phyloP scores from a whole-genome alignment of 164 flowering plant genomes.

The Vitis vinifera region DNA sequence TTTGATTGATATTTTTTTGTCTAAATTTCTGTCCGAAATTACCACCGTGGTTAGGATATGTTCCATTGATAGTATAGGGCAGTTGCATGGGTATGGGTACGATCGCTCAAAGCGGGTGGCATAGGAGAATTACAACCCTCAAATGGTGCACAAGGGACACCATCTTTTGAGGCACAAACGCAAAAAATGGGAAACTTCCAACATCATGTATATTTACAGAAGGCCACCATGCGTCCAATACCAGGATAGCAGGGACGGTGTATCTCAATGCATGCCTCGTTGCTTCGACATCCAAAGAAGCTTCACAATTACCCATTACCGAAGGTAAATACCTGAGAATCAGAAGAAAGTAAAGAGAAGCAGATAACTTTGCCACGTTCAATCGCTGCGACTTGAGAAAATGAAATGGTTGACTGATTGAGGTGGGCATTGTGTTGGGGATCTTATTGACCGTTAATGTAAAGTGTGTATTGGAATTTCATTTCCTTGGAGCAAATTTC shows the following conservation, averaged over 20 bases:
- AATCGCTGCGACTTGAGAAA: too few relatives aligned
- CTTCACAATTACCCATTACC: too few relatives aligned
- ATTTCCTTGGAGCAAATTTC: not conserved
- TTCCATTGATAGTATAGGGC: too few relatives aligned
- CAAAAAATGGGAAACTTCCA: constrained; percentile 3
- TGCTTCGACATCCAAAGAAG: constrained; percentile 7
- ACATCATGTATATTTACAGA: constrained; percentile 1
- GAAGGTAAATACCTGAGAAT: not conserved
- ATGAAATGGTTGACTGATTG: too few relatives aligned
- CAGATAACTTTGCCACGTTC: too few relatives aligned
- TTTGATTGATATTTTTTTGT: too few relatives aligned
- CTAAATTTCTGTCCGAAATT: too few relatives aligned
- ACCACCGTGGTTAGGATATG: too few relatives aligned
- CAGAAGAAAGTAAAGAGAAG: not conserved
- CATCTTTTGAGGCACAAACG: constrained; percentile 1
- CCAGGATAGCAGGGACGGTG: constrained; percentile 12
- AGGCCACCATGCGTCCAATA: not conserved
- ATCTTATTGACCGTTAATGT: too few relatives aligned
- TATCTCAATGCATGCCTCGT: not conserved
- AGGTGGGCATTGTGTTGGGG: too few relatives aligned
- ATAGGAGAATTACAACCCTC: not conserved
- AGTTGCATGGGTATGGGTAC: too few relatives aligned
- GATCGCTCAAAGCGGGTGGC: not conserved
- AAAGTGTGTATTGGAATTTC: too few relatives aligned
- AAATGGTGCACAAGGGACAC: constrained; percentile 15